Base-by-base conservation (phyloP, 208 protist genomes). In the Wallacemonas sp. region DNA sequence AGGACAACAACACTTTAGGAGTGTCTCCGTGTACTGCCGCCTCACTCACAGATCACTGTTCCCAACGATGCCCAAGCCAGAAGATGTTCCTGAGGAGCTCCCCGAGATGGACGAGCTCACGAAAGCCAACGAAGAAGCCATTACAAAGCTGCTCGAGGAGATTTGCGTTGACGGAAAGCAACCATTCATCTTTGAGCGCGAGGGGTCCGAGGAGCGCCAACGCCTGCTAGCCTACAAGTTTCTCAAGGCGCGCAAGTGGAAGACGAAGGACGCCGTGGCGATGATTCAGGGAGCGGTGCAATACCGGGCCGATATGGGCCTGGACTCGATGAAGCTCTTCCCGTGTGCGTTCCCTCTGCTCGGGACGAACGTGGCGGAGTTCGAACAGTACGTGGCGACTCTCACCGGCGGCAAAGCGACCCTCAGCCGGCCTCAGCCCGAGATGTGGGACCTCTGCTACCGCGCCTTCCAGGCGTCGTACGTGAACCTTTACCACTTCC, bases 401-500 rank as follows among this genome's bases (percentile, higher is more conserved):
- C 46, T 78, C 24, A 57, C 70, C 4, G 65, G 58, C n/a, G 72
- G 66, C 2, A 36, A 56, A 2, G n/a, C 23, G 16, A 54, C 68
- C 21, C 64, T 67, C 24, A 44, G 61, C 23, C 19, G 32, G 16
- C 70, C 70, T 1, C 47, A 68, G 23, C 43, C 65, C 11, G 62
- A 55, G 12, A 73, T 17, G 33, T 71, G 52, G 48, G 78, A 86
- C 41, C 26, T 67, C 11, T 84, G 73, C 65, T 83, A 81, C 49
- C 75, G 65, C 27, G 83, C 75, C 0, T 69, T 89, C 0, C 65
- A 76, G 56, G 39, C 70, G 2, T 80, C 75, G 30, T 88, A 90
- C 55, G 70, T 78, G 48, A 80, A 79, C 30, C 64, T 82, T 17
- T 93, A 90, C 68, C 87, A 93, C 64, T 87, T 81, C 64, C 82